phyloP scores from a whole-genome alignment of 352 stramenopile species.

The Pythium diclinum region DNA sequence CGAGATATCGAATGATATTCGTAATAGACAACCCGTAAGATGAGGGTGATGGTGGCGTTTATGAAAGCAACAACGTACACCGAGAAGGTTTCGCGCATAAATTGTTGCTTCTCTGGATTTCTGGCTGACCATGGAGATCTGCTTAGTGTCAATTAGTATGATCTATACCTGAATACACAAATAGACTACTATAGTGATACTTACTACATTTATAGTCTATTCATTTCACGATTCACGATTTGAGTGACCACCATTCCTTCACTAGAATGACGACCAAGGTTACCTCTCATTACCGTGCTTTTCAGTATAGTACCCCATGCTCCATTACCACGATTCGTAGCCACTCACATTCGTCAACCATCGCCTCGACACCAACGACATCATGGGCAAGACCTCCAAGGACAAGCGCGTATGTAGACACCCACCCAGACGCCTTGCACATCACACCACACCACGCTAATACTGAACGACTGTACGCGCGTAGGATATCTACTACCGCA shows the following conservation, averaged over 20 bases:
- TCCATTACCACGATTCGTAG: not conserved
- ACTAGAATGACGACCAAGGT: not conserved
- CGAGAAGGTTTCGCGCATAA: too few relatives aligned
- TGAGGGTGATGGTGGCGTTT: too few relatives aligned
- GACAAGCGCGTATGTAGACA: slow-evolving; percentile 81
- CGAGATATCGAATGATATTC: too few relatives aligned
- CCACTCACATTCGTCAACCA: slow-evolving; percentile 4
- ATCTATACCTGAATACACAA: too few relatives aligned
- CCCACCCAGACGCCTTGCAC: not conserved
- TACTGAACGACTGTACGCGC: not conserved
- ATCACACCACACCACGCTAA: too few relatives aligned
- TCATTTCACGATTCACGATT: not conserved
- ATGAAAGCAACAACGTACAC: too few relatives aligned
- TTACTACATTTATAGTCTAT: too few relatives aligned
- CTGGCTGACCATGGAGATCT: too few relatives aligned
- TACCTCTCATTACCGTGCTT: slow-evolving; percentile 1
- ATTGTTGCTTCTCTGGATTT: too few relatives aligned
- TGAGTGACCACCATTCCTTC: slow-evolving; percentile 8
- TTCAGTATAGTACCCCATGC: slow-evolving; percentile 13
- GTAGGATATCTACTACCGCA: slow-evolving; percentile 92
- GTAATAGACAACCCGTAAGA: too few relatives aligned
- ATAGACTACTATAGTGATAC: too few relatives aligned
- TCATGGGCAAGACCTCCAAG: slow-evolving; percentile 88
- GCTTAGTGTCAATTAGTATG: too few relatives aligned
- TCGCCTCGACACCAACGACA: not conserved